Conservation (phyloP, 441 rosid species). For the Corymbia calophylla region DNA sequence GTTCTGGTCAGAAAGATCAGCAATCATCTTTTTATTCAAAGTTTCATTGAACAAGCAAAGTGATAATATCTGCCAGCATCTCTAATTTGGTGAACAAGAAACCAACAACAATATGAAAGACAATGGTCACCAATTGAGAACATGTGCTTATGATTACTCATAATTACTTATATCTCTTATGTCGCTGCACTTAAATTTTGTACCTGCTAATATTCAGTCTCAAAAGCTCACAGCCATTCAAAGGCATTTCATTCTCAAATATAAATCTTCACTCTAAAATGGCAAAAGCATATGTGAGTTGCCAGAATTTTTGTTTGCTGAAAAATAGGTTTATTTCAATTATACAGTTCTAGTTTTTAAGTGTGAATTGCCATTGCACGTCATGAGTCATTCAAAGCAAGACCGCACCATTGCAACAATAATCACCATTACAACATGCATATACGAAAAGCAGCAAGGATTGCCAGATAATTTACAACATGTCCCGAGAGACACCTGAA, state of each 20-base stretch:
- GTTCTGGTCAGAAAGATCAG: background rate
- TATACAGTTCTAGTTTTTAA: background rate
- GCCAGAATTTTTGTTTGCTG: background rate
- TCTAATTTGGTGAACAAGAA: background rate
- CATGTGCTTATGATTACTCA: background rate
- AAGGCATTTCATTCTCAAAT: background rate
- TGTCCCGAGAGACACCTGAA: background rate
- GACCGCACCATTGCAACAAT: background rate
- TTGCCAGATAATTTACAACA: background rate
- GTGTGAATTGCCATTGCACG: background rate
- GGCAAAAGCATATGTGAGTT: background rate
- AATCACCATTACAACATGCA: background rate
- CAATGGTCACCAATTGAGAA: background rate
- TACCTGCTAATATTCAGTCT: background rate
- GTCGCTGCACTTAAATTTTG: background rate
- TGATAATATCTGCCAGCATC: background rate
- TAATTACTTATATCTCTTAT: background rate
- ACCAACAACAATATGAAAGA: background rate
- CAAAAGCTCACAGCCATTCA: background rate
- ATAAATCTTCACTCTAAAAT: background rate
- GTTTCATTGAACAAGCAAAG: background rate
- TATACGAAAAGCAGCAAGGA: background rate
- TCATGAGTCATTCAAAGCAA: background rate
- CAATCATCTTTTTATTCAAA: background rate
- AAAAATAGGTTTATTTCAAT: background rate